Conservation (phyloP, 208 protist genomes). For the Porcisia hertigi region DNA sequence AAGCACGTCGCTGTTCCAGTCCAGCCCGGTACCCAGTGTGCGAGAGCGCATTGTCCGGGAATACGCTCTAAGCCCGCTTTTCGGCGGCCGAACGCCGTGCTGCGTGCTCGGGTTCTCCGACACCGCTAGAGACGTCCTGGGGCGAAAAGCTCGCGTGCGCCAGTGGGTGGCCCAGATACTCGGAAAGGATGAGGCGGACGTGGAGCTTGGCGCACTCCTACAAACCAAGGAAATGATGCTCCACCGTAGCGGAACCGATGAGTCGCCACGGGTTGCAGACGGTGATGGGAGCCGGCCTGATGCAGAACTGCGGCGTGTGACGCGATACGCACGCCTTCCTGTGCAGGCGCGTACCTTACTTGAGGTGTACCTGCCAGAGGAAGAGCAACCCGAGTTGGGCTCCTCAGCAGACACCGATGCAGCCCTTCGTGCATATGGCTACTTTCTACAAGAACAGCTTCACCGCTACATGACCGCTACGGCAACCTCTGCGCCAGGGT, state of each 20-base stretch:
- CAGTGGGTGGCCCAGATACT: conserved; percentile 42
- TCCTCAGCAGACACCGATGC: conserved; percentile 5
- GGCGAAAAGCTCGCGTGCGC: conserved; percentile 28
- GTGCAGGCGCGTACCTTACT: conserved; percentile 55
- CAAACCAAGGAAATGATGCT: conserved; percentile 79
- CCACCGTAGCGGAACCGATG: conserved; percentile 41
- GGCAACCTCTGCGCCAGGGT: neutral
- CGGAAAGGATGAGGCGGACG: conserved; percentile 18
- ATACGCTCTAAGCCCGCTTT: conserved; percentile 81
- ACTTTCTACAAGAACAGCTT: conserved; percentile 40
- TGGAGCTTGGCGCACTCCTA: conserved; percentile 46
- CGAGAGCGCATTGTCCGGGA: conserved; percentile 62
- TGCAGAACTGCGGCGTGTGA: conserved; percentile 17
- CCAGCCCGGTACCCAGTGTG: conserved; percentile 61
- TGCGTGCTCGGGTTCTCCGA: conserved; percentile 61
- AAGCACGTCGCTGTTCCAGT: conserved; percentile 67
- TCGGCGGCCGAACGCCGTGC: conserved; percentile 54
- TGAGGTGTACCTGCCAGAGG: conserved; percentile 59
- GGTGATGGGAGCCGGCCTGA: conserved; percentile 26
- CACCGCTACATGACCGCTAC: conserved; percentile 13
- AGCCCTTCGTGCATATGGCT: conserved; percentile 31
- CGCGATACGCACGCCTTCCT: conserved; percentile 51
- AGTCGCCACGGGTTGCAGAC: conserved; percentile 62
- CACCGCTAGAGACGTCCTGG: conserved; percentile 31
- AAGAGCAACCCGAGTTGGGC: conserved; percentile 24